Conservation (phyloP, 2,329 filamentous ascomycete genomes). For the Aspergillus texensis region DNA sequence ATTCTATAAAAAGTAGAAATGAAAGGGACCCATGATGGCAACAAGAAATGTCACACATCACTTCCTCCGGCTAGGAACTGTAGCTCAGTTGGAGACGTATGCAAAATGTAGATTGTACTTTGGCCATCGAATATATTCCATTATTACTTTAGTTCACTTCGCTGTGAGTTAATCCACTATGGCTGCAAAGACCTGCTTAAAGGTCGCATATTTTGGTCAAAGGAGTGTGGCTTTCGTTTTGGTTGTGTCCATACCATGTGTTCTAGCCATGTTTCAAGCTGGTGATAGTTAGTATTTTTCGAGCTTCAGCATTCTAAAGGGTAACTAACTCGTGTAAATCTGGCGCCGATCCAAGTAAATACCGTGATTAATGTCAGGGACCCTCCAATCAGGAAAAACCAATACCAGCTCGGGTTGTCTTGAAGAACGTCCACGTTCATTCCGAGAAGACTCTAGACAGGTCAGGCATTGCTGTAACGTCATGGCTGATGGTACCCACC, state of each 20-base stretch:
- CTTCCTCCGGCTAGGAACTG: fast-evolving
- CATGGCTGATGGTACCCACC: background rate
- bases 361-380: conserved; percentile 12
- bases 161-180: background rate
- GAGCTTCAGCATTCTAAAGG: background rate
- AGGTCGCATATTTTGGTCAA: background rate
- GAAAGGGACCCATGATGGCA: too few species aligned
- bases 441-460: conserved; percentile 14
- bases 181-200: background rate
- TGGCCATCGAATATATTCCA: background rate
- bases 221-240: background rate
- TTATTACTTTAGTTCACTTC: background rate
- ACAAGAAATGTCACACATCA: background rate
- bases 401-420: conserved; percentile 14
- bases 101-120: background rate
- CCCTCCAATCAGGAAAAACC: conserved; percentile 16
- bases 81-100: background rate
- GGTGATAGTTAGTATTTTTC: background rate
- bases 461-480: background rate
- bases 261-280: background rate
- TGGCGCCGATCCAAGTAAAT: conserved; percentile 11
- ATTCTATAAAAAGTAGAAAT: too few species aligned
- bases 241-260: background rate
- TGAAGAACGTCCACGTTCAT: conserved; percentile 19
- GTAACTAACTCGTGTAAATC: conserved; percentile 9